Percentiles rank a stretch among this genome's conserved stretches.
Evolutionary conservation across 1,284 basidiomycete species (phyloP).

Genomic region (Microbotryum silenes-acaulis): DNA sequence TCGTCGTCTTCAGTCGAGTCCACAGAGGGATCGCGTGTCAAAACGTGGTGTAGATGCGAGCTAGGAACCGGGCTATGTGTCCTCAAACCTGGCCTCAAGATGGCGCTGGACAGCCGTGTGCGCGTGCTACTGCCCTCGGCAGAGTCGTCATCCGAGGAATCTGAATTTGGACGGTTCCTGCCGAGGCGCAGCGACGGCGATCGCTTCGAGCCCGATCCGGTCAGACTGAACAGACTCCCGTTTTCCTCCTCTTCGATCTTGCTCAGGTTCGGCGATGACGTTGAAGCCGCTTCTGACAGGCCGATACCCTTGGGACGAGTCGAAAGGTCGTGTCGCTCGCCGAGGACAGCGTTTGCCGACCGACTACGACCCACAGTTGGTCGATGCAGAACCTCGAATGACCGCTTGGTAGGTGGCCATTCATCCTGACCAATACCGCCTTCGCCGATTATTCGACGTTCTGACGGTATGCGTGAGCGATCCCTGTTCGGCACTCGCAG

Average conservation of each 20-base stretch:
- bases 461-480: background rate
- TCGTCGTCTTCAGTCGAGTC: too few species aligned
- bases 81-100: too few species aligned
- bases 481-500: background rate
- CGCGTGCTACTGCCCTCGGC: background rate
- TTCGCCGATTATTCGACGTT: background rate
- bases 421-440: background rate
- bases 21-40: too few species aligned
- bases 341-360: background rate
- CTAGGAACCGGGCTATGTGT: too few species aligned
- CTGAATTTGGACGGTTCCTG: conserved; percentile 1
- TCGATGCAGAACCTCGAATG: conserved; percentile 8
- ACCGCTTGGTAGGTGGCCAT: background rate
- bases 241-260: conserved; percentile 5
- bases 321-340: background rate
- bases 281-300: background rate
- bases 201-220: background rate
- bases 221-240: background rate
- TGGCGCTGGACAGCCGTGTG: background rate
- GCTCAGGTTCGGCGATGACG: conserved; percentile 5
- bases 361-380: background rate
- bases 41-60: too few species aligned
- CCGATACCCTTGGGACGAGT: background rate
- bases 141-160: background rate
- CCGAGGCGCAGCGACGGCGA: background rate